phyloP scores from a whole-genome alignment of 306 rosid genomes.

The Luffa acutangula region DNA sequence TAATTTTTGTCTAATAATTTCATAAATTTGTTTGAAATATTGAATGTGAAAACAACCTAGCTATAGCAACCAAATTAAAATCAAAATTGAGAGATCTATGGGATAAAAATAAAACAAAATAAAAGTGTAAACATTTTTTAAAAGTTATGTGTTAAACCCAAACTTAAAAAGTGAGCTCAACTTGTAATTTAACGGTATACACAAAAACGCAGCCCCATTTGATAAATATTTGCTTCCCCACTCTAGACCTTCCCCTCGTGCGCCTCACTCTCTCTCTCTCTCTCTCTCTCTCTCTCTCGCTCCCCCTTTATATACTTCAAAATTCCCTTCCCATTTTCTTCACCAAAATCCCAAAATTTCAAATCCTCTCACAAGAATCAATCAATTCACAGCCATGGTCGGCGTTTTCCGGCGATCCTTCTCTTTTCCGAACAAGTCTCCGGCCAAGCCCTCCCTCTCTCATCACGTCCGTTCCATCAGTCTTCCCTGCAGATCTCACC shows the following conservation, averaged over 20 bases:
- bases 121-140: too few relatives aligned
- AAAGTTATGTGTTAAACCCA: too few relatives aligned
- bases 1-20: too few relatives aligned
- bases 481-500: constrained; percentile 91
- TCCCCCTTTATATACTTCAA: neutral
- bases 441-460: constrained; percentile 31
- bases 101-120: too few relatives aligned
- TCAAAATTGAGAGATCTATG: too few relatives aligned
- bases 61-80: too few relatives aligned
- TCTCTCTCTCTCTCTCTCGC: neutral
- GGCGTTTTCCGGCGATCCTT: constrained; percentile 77
- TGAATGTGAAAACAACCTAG: too few relatives aligned
- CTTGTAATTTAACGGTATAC: too few relatives aligned
- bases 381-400: constrained; percentile 30
- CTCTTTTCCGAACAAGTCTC: constrained; percentile 63
- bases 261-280: constrained; percentile 1
- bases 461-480: constrained; percentile 75
- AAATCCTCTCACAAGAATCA: neutral
- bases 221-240: neutral
- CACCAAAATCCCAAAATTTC: neutral
- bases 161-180: too few relatives aligned
- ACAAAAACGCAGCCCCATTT: neutral
- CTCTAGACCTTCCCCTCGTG: constrained; percentile 4
- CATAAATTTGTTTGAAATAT: too few relatives aligned
- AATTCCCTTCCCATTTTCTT: neutral